Evolutionary conservation across 345 rosid genomes (phyloP).

Genomic region (Euphorbia peplus): DNA sequence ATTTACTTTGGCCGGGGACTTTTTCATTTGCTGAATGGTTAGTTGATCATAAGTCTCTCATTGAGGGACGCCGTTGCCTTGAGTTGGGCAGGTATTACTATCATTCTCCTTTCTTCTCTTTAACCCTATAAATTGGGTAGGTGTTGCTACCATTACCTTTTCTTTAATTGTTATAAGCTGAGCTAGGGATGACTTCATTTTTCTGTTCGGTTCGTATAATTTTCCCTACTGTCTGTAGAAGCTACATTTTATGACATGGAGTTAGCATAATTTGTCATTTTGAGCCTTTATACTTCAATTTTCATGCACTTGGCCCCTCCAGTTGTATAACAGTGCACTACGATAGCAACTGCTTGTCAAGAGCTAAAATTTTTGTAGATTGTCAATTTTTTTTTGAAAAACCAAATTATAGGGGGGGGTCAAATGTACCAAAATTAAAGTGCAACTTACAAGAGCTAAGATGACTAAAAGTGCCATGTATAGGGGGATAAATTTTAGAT

Average conservation of each 20-base stretch:
- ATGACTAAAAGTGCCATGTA: not conserved
- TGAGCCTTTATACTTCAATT: not conserved
- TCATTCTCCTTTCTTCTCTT: not conserved
- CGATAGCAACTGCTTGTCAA: too few species aligned
- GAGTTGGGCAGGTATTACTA: conserved; percentile 90
- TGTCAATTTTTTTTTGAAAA: not conserved
- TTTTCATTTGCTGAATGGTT: conserved; percentile 94
- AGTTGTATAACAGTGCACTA: not conserved
- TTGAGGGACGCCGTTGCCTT: conserved; percentile 60
- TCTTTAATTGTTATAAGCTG: not conserved
- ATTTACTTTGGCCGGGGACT: conserved; percentile 97
- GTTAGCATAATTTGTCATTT: not conserved
- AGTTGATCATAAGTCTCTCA: conserved; percentile 40
- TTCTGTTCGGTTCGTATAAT: not conserved
- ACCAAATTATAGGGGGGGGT: not conserved
- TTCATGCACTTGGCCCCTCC: too few species aligned
- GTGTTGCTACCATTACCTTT: not conserved
- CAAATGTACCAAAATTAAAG: not conserved
- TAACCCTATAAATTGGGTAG: not conserved
- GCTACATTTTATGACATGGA: not conserved
- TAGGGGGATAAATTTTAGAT: not conserved
- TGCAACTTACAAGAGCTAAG: not conserved
- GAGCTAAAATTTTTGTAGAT: too few species aligned
- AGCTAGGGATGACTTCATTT: not conserved
- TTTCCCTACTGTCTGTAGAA: not conserved